Evolutionary conservation across 768 basidiomycete genomes (phyloP), one percentile per base, ranked within the genome.

Genomic region (Chiua virens): DNA sequence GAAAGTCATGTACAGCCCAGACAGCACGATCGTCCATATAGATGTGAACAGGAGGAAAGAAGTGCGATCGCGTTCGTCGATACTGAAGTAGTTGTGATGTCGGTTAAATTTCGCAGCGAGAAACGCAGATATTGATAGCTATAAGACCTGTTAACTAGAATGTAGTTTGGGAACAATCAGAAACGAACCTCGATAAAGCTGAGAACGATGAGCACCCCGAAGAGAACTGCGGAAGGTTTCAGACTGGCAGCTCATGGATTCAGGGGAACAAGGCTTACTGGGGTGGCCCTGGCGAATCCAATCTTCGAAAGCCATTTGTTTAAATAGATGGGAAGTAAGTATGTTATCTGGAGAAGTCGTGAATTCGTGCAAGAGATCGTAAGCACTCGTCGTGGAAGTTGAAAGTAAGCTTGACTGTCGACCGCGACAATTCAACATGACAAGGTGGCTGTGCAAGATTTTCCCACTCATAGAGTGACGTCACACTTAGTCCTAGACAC

Each of bases 81-180:
- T 52, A 52, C 63, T 77, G 46, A 71, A 72, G 62, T 72, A 79
- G 72, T 86, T 76, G 68, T 80, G 74, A 55, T 77, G 72, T 25
- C 67, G 49, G 65, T 85, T 81, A 73, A 81, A 92, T 39, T 71
- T 75, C 14, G 83, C 71, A 8, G 79, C 77, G 39, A 93, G 75
- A 81, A 86, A 92, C 5, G 88, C 84, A 4, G 90, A 76, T 55
- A 89, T 80, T 22, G 81, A 72, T 58, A 89, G 75, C 87, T 89
- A 54, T 22, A 18, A 14, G 36, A 15, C 30, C 0, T 3, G 47
- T 47, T 4, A 15, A 45, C 45, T 11, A 42, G 7, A 20, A 10
- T 2, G 28, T 6, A 5, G 30, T 39, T 15, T 17, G 44, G 42
- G 28, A 20, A 36, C 20, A 30, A 10, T 10, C 9, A 35, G 3